Conservation (phyloP, 148 eudicot species). For the Drosera capensis region DNA sequence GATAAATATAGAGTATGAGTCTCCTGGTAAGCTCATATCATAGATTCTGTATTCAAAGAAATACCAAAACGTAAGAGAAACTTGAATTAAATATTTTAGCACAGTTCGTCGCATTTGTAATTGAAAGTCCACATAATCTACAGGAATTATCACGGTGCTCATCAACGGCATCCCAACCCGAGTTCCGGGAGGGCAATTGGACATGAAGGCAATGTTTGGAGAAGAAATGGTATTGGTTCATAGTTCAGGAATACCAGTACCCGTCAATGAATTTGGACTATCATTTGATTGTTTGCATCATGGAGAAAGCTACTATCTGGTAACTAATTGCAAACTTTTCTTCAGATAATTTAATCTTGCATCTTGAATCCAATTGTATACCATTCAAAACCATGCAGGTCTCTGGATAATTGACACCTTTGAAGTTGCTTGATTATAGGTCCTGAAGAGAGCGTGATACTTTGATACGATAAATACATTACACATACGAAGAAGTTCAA, state of each 20-base stretch:
- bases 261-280: conserved; percentile 28
- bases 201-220: conserved; percentile 39
- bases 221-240: conserved; percentile 28
- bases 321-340: conserved; percentile 3
- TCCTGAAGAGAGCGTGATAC: too few species aligned
- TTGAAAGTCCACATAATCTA: background rate
- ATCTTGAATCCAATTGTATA: background rate
- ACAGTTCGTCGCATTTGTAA: too few species aligned
- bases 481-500: too few species aligned
- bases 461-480: too few species aligned
- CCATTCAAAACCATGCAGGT: too few species aligned
- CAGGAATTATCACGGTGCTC: conserved; percentile 32
- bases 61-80: too few species aligned
- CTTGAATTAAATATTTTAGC: too few species aligned
- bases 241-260: conserved; percentile 38
- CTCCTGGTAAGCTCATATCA: too few species aligned
- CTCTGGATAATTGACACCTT: too few species aligned
- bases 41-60: too few species aligned
- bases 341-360: background rate
- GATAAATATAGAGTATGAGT: too few species aligned
- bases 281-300: conserved; percentile 27
- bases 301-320: conserved; percentile 61
- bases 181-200: conserved; percentile 32
- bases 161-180: conserved; percentile 46
- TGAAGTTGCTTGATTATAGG: too few species aligned